Base-by-base conservation (phyloP, 176 grass and related monocot genomes). In the Cenchrus americanus region DNA sequence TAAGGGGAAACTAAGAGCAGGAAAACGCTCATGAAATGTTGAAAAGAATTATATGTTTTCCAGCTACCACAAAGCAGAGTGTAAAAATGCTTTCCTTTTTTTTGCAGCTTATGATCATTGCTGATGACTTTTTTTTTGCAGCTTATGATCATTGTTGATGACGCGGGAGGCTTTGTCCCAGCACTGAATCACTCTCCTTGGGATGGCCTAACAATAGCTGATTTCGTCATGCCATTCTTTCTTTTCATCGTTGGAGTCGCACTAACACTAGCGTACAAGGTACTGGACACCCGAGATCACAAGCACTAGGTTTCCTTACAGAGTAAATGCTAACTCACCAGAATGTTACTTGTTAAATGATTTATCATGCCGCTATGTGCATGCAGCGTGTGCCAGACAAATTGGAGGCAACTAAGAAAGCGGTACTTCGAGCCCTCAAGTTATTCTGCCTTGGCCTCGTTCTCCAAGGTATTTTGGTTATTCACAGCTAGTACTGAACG, bases 161-260 rank as follows among this genome's bases (percentile, higher is more conserved):
- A 94, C 19, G 95, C 82, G 73, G 95, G 95, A 74, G 73, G 86
- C 15, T 81, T 94, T 67, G 21, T 97, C 65, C 90, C 92, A 41
- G 75, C 63, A 9, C 37, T 97, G 46, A 78, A 82, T 49, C 95
- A 97, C 62, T 97, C 95, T 8, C 90, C 95, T 17, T 97, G 95
- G 95, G 83, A 94, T 30, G 95, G 92, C 18, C 15, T 97, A 76
- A 90, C 76, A 0, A 23, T 93, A 62, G 95, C 95, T 17, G 95
- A 97, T 91, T 94, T 94, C 62, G 92, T 97, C 75, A 97, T 97
- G 95, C 95, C 95, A 10, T 94, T 93, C 84, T 97, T 97, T 87
- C 93, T 97, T 59, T 97, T 97, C 81, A 97, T 97, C n/a, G 95
- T 90, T 13, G 95, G 95, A 37, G 95, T 94, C 80, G 86, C 95